A percentile compares a stretch with the other conserved stretches of the same genome.
Evolutionary conservation across 2,329 filamentous ascomycete genomes (phyloP).

Genomic region (Colletotrichum agaves): DNA sequence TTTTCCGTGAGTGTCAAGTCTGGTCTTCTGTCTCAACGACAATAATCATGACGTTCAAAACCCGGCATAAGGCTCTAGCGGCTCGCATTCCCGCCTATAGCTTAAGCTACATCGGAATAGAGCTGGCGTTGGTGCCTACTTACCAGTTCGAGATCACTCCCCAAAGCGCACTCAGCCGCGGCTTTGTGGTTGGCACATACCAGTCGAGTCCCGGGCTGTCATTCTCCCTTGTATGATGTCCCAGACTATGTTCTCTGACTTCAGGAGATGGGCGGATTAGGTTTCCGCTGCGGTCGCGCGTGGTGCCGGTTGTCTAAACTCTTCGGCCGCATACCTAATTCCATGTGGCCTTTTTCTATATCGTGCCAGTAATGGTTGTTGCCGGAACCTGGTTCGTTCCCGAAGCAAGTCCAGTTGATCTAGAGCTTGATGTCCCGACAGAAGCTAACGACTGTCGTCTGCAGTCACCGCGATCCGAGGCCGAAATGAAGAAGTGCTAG

Average conservation of each 20-base stretch:
- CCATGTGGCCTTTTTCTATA: conserved; percentile 48
- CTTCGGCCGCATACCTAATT: conserved; percentile 48
- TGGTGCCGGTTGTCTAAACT: conserved; percentile 44
- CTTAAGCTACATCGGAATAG: conserved; percentile 54
- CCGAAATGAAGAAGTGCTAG: conserved; percentile 44
- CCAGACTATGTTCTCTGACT: conserved; percentile 7
- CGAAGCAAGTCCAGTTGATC: conserved; percentile 34
- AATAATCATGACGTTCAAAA: conserved; percentile 46
- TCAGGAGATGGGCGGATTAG: conserved; percentile 31
- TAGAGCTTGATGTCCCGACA: background rate
- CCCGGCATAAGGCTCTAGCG: conserved; percentile 46
- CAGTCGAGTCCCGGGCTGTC: conserved; percentile 45
- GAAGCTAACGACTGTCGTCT: conserved; percentile 29
- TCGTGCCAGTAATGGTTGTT: conserved; percentile 45
- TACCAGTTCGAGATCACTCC: conserved; percentile 50
- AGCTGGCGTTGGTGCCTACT: conserved; percentile 50
- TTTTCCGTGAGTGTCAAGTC: conserved; percentile 47
- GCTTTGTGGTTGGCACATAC: conserved; percentile 49
- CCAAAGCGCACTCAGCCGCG: conserved; percentile 43
- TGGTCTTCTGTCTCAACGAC: conserved; percentile 48
- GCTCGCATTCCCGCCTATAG: conserved; percentile 50
- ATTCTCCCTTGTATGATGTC: background rate
- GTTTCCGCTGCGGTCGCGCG: conserved; percentile 43
- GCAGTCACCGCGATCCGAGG: conserved; percentile 41
- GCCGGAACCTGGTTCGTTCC: conserved; percentile 44